Evolutionary conservation across 768 basidiomycete species (phyloP).

Genomic region (Tulasnella sp.): DNA sequence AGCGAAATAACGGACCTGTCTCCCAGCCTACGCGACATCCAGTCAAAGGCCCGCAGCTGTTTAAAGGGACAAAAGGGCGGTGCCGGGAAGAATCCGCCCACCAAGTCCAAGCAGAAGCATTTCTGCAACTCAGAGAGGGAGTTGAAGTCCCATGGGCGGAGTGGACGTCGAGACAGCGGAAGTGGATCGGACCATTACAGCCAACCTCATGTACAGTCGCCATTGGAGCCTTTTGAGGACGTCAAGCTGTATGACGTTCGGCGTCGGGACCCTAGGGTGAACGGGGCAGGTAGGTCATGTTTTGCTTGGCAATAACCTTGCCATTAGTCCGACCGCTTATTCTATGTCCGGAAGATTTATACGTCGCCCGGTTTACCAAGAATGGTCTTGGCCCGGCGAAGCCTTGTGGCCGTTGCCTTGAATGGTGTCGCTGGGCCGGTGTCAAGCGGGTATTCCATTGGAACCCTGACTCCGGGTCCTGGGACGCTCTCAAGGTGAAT

Average conservation of each 20-base stretch:
- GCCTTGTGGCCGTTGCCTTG: slow-evolving; percentile 45
- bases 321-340: not conserved
- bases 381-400: slow-evolving; percentile 38
- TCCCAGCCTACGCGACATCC: not conserved
- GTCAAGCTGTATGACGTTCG: slow-evolving; percentile 17
- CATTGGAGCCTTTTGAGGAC: not conserved
- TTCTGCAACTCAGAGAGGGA: not conserved
- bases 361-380: slow-evolving; percentile 40
- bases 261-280: slow-evolving; percentile 32
- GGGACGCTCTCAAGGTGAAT: slow-evolving; percentile 18
- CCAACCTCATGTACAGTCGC: slow-evolving; percentile 19
- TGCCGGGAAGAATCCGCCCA: slow-evolving; percentile 7
- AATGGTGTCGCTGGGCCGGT: slow-evolving; percentile 47
- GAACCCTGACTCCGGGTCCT: slow-evolving; percentile 5
- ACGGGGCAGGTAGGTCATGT: slow-evolving; percentile 28
- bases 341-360: slow-evolving; percentile 32
- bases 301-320: too few species aligned
- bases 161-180: not conserved
- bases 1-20: not conserved
- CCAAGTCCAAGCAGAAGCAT: slow-evolving; percentile 10
- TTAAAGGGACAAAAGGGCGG: slow-evolving; percentile 12
- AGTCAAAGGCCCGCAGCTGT: slow-evolving; percentile 7
- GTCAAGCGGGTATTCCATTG: slow-evolving; percentile 44
- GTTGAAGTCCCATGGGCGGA: not conserved
- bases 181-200: not conserved